Evolutionary conservation across 805 yeast genomes (phyloP).

Genomic region (Candida nanaspora): DNA sequence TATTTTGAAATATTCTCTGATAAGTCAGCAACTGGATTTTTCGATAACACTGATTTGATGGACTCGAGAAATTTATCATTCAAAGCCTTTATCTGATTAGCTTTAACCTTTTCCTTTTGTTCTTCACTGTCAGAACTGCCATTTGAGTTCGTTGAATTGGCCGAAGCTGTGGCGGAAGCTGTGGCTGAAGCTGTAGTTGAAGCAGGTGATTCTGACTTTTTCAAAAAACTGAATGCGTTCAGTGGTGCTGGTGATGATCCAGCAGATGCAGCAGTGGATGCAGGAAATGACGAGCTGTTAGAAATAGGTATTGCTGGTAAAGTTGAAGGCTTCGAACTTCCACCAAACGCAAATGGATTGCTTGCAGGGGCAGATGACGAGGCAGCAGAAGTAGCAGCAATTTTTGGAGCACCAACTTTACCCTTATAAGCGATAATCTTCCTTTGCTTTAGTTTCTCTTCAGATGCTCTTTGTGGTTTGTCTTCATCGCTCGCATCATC

Average conservation of each 20-base stretch:
- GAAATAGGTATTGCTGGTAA: not conserved
- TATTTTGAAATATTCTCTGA: slow-evolving; percentile 53
- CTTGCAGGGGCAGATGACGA: slow-evolving; percentile 2
- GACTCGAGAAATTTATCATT: slow-evolving; percentile 51
- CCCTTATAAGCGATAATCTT: slow-evolving; percentile 57
- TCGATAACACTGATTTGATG: slow-evolving; percentile 31
- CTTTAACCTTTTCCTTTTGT: slow-evolving; percentile 22
- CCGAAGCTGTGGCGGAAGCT: not conserved
- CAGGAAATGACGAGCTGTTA: no score
- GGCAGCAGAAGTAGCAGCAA: not conserved
- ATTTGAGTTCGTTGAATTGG: not conserved
- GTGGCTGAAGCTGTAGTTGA: not conserved
- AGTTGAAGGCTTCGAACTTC: not conserved
- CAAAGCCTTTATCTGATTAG: slow-evolving; percentile 54
- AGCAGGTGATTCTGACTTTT: not conserved
- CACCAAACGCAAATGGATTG: slow-evolving; percentile 4
- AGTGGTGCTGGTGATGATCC: slow-evolving; percentile 1
- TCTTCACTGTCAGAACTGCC: no score
- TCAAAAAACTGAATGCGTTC: slow-evolving; percentile 3
- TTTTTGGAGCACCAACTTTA: slow-evolving; percentile 18
- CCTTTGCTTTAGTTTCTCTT: slow-evolving; percentile 57
- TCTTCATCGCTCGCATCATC: slow-evolving; percentile 20
- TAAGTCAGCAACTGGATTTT: slow-evolving; percentile 49
- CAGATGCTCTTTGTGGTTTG: slow-evolving; percentile 42
- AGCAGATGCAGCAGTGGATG: not conserved